Percentiles rank a stretch among this genome's conserved stretches.
Evolutionary conservation across 75 land plant genomes (phyloP).

Genomic region (Pseudotsuga menziesii): DNA sequence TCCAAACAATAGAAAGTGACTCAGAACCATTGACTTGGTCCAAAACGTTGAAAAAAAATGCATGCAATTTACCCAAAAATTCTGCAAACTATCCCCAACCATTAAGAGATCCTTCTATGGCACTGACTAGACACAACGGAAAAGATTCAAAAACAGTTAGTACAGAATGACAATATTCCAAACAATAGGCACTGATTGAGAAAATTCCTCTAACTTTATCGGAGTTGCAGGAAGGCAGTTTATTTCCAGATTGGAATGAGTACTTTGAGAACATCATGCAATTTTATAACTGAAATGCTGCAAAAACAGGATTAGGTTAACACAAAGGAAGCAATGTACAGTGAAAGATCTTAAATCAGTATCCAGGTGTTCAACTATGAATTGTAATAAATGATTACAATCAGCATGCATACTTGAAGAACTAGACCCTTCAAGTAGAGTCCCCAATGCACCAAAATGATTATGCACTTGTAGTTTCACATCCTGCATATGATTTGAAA

Average conservation of each 20-base stretch:
- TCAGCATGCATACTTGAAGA: neutral
- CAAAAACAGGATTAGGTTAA: neutral
- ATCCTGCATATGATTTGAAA: conserved; percentile 1
- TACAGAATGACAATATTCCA: neutral
- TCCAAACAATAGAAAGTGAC: neutral
- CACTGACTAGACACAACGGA: no score
- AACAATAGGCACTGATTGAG: neutral
- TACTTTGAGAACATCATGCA: neutral
- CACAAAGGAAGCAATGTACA: neutral
- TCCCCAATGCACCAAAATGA: neutral
- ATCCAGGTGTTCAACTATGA: neutral
- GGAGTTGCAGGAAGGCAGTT: neutral
- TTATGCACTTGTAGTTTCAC: neutral
- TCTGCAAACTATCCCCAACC: no score
- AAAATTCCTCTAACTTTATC: neutral
- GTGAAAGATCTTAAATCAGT: neutral
- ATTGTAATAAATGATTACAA: neutral
- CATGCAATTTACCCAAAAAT: no score
- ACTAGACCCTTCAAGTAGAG: neutral
- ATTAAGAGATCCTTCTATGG: no score
- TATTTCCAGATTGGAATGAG: neutral
- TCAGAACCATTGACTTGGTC: no score
- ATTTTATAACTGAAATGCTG: no score
- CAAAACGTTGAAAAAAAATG: no score
- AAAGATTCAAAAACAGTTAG: neutral